Percentiles rank a stretch among this genome's conserved stretches.
These are phyloP conservation scores for Stephanocyclus meneghinianus DNA, from an alignment of 352 stramenopile species.

Conservation along the genomic window DNA sequence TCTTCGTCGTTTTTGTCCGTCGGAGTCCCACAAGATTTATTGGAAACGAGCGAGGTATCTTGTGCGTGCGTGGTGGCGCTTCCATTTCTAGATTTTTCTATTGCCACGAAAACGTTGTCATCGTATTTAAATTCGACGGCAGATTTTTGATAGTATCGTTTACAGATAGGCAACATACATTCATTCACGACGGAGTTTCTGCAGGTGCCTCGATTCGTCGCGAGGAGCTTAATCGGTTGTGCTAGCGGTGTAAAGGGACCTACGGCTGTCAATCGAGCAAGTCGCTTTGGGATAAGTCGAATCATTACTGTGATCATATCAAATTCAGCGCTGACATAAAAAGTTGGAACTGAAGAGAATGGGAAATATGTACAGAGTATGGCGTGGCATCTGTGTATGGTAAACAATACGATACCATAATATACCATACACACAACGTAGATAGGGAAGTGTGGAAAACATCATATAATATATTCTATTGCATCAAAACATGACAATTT, in stretches of 20 bases:
- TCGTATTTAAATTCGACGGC: neutral
- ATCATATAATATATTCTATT: no score
- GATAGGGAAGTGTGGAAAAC: no score
- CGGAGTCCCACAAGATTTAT: no score
- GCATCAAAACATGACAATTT: no score
- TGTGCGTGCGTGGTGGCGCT: neutral
- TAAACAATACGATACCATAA: no score
- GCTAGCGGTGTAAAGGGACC: neutral
- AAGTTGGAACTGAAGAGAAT: no score
- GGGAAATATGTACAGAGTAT: no score
- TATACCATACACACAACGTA: no score
- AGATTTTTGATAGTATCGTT: constrained; percentile 4
- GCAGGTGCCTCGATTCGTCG: no score
- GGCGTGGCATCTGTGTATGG: no score
- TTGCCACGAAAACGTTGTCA: neutral
- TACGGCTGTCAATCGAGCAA: neutral
- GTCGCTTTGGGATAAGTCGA: neutral
- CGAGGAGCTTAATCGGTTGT: no score
- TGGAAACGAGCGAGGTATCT: neutral
- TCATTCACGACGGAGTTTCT: neutral
- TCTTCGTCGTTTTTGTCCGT: constrained; percentile 72
- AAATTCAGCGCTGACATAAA: no score
- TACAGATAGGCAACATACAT: neutral
- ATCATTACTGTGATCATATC: neutral
- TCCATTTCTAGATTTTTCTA: neutral